These are phyloP conservation scores for Candida multigemmis DNA, from an alignment of 805 yeast species.

Conservation along the genomic window DNA sequence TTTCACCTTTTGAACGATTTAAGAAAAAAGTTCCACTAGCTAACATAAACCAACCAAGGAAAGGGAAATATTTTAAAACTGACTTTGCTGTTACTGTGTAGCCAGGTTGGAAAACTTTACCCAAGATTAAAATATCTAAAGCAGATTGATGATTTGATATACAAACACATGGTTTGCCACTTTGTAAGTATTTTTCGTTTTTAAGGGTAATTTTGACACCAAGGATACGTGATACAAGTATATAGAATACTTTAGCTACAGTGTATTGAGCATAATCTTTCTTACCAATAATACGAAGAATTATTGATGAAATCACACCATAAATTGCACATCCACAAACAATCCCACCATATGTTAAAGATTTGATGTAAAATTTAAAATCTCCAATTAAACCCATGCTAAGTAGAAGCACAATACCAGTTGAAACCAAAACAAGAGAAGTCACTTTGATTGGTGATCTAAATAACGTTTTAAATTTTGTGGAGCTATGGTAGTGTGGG, in stretches of 20 bases:
- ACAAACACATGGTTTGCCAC: conserved; percentile 62
- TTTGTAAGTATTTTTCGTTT: conserved; percentile 47
- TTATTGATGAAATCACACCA: conserved; percentile 70
- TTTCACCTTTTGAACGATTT: conserved; percentile 69
- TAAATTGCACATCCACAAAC: conserved; percentile 56
- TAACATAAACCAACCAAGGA: conserved; percentile 95
- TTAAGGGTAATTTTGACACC: conserved; percentile 65
- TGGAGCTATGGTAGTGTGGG: no score
- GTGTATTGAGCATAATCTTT: conserved; percentile 80
- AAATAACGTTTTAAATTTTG: no score
- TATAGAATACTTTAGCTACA: conserved; percentile 77
- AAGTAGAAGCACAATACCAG: no score
- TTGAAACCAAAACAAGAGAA: no score
- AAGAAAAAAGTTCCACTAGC: conserved; percentile 86
- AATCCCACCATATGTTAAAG: conserved; percentile 43
- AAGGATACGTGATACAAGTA: conserved; percentile 47
- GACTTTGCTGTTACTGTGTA: conserved; percentile 91
- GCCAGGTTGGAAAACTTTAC: conserved; percentile 76
- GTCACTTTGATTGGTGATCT: no score
- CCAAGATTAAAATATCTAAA: conserved; percentile 74
- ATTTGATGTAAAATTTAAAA: conserved; percentile 48
- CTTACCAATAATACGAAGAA: conserved; percentile 61
- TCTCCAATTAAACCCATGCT: no score
- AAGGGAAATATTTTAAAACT: conserved; percentile 74
- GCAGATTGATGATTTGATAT: conserved; percentile 89